These are phyloP conservation scores for Diaporthe ilicicola DNA, from an alignment of 2,329 filamentous ascomycete genomes.

Conservation along the genomic window DNA sequence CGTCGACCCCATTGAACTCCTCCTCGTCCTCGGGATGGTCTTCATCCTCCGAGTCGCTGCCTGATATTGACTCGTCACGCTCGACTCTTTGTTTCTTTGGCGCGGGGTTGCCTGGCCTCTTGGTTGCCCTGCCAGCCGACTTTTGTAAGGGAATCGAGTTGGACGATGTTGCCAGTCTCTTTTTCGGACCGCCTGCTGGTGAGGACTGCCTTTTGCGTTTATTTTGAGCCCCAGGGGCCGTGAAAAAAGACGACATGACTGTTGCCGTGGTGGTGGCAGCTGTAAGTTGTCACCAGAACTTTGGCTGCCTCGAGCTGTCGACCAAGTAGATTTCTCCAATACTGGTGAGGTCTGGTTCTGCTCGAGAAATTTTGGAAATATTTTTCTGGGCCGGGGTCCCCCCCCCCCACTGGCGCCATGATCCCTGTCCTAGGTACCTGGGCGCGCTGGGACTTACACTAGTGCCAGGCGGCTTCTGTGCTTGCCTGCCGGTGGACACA, in stretches of 20 bases:
- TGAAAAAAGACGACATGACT: conserved; percentile 95
- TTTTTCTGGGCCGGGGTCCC: conserved; percentile 13
- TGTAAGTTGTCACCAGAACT: conserved; percentile 26
- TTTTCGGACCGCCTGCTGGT: conserved; percentile 65
- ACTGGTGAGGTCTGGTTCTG: conserved; percentile 17
- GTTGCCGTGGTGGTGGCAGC: conserved; percentile 37
- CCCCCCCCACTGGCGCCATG: background rate
- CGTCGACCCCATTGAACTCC: conserved; percentile 46
- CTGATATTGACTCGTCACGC: conserved; percentile 84
- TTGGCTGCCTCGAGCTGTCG: conserved; percentile 38
- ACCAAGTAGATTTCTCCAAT: conserved; percentile 21
- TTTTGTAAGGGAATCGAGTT: conserved; percentile 50
- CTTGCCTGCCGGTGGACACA: background rate
- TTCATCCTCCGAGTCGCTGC: conserved; percentile 79
- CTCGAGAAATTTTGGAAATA: conserved; percentile 32
- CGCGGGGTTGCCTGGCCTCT: conserved; percentile 35
- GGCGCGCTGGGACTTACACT: background rate
- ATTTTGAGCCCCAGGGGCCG: conserved; percentile 82
- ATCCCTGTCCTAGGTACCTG: conserved; percentile 1
- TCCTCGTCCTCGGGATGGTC: conserved; percentile 45
- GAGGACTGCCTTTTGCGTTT: conserved; percentile 80
- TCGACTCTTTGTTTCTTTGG: conserved; percentile 51
- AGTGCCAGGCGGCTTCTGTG: background rate
- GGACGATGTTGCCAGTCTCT: conserved; percentile 62
- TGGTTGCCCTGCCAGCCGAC: conserved; percentile 43